Evolutionary conservation across 345 rosid species (phyloP).

Genomic region (Eucalyptus dawsonii): DNA sequence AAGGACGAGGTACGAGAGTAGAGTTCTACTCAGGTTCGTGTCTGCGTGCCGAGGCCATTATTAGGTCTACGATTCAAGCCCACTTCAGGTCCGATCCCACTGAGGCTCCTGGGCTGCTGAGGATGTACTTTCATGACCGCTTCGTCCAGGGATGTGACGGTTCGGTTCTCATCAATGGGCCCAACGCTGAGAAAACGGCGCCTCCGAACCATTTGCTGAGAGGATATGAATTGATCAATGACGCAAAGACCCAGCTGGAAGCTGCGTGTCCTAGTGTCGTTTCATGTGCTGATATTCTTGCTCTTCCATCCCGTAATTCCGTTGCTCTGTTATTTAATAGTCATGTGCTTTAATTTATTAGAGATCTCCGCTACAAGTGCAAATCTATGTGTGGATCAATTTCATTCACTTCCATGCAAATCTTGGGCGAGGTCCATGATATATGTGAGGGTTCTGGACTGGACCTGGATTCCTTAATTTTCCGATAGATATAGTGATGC

Average conservation of each 20-base stretch:
- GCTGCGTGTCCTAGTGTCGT: conserved; percentile 33
- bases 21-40: no score
- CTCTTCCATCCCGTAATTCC: conserved; percentile 32
- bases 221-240: conserved; percentile 29
- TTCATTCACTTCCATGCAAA: not conserved
- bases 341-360: not conserved
- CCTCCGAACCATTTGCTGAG: conserved; percentile 6
- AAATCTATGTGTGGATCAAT: not conserved
- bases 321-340: conserved; percentile 4
- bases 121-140: conserved; percentile 39
- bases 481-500: not conserved
- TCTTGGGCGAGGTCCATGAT: not conserved
- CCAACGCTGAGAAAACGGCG: not conserved
- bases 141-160: conserved; percentile 46
- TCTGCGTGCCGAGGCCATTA: conserved; percentile 9
- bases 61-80: conserved; percentile 14
- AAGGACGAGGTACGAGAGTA: no score
- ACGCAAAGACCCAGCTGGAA: conserved; percentile 39
- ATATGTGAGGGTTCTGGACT: not conserved
- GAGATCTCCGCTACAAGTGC: not conserved
- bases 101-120: conserved; percentile 30
- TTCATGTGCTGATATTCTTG: conserved; percentile 41
- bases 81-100: conserved; percentile 11
- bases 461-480: not conserved
- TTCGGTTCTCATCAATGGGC: conserved; percentile 28